Evolutionary conservation across 805 yeast genomes (phyloP), one percentile per base, ranked within the genome.

Genomic region (Metschnikowia bowlesiae): DNA sequence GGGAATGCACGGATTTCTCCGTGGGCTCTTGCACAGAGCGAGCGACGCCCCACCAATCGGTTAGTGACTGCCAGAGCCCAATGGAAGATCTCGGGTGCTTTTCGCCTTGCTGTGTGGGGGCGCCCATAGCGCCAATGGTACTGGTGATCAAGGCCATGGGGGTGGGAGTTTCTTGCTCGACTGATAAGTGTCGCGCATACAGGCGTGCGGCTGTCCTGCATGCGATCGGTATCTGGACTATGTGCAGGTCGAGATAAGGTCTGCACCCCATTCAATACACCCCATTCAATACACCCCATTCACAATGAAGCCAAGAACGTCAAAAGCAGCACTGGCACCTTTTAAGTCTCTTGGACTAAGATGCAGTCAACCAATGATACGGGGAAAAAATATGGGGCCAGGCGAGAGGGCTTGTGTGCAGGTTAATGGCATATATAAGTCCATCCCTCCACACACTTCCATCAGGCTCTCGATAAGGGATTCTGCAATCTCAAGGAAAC

Each of bases 1-100:
- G 53, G 44, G 48, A 33, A 26, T 42, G 42, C 10, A 53, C 36
- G 36, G 51, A 35, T 18, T 44, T 41, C 36, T 47, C 42, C 49
- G 60, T 36, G 50, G 64, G 52, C 53, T 40, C 54, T 44, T 59
- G 59, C 42, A 67, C 54, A 13, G 59, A 54, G 5, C 65, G 50
- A 4, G 69, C 58, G 13, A 64, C 57, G 7, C 51, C 32, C 75
- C 76, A 71, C 77, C 77, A 73, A 56, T 73, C 76, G 14, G 54
- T 49, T 22, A 69, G 48, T 2, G 74, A 70, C 32, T 57, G 52
- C 16, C 44, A 28, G 10, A 68, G 36, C 0, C 69, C 50, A 11
- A 69, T 63, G 6, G 74, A 66, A 2, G 39, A 54, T 9, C 37
- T 35, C 9, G 18, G 32, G 6, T 13, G 14, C 8, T 31, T 10